phyloP scores from a whole-genome alignment of 2,329 filamentous ascomycete species.

The Penicillium sp. region DNA sequence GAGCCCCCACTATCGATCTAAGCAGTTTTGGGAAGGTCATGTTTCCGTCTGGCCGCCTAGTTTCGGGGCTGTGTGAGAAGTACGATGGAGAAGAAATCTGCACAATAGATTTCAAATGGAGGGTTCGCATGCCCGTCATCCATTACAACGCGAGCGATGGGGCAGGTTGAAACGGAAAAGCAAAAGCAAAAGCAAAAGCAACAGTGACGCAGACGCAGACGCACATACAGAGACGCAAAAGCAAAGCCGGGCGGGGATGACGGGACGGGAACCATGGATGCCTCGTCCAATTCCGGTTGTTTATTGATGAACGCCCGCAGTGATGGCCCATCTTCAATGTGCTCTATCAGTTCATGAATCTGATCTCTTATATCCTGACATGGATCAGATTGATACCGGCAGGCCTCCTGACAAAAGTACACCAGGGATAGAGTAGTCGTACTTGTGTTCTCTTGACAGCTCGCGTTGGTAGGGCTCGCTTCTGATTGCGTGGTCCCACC shows the following conservation, averaged over 20 bases:
- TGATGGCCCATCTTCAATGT: background rate
- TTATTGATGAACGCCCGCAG: conserved; percentile 11
- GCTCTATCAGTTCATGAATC: background rate
- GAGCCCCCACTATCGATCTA: background rate
- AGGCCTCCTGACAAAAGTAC: background rate
- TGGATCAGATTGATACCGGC: background rate
- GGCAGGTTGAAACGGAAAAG: background rate
- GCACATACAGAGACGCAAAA: background rate
- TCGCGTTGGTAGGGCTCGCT: background rate
- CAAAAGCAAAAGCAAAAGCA: too few species aligned
- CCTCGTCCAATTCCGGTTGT: conserved; percentile 13
- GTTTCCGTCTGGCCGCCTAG: background rate
- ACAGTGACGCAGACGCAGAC: too few species aligned
- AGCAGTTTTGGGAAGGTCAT: conserved; percentile 2
- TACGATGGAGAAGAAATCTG: background rate
- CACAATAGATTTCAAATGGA: background rate
- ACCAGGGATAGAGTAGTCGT: background rate
- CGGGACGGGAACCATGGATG: conserved; percentile 14
- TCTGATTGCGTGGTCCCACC: conserved; percentile 8
- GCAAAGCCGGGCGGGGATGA: conserved; percentile 8
- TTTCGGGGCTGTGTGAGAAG: background rate
- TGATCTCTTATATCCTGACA: background rate
- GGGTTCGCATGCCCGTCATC: background rate
- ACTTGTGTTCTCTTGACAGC: background rate
- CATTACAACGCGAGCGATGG: background rate